Evolutionary conservation across 306 rosid species (phyloP), one percentile per base, ranked within the genome.

Genomic region (Cicer arietinum): DNA sequence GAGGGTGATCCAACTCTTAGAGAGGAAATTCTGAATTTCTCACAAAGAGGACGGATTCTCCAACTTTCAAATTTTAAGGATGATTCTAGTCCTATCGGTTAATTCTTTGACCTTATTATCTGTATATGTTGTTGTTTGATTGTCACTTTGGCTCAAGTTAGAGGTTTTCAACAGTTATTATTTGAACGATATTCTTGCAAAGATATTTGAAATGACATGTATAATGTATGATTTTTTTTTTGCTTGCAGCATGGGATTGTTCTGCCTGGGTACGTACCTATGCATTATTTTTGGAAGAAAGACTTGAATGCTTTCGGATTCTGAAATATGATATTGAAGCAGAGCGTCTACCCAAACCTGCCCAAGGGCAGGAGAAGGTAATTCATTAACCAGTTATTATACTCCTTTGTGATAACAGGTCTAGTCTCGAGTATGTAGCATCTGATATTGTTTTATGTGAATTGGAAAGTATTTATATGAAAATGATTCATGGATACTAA

Each of bases 251-350:
- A 66, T 95, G 99, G 99, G 99, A 95, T 85, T 95, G 99, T 91
- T 92, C 99, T 81, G 98, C 90, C 9, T 95, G 99, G 99, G 98
- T 95, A 67, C 98, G 99, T 37, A 92, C 99, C 10, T 95, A 95
- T 86, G 98, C 98, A 39, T 83, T 92, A 80, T 95, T 92, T 92
- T 85, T 95, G 89, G 99, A 95, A 87, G 99, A 95, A 77, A 94
- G 98, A 48, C 98, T 95, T 40, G 99, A 92, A 88, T 92, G 99
- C 81, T 95, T 90, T 75, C 90, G 92, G 80, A 77, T 90, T 83
- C 76, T 95, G 73, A 92, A 88, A 84, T 95, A 95, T 92, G 99
- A 95, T 71, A 92, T 92, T 80, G 99, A 95, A 87, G 92, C 99
- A 50, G 97, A 89, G 79, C 96, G 98, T 78, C 81, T 95, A 70